Evolutionary conservation across 139 green algal species (phyloP).

Genomic region (Edaphochlamys debaryana): DNA sequence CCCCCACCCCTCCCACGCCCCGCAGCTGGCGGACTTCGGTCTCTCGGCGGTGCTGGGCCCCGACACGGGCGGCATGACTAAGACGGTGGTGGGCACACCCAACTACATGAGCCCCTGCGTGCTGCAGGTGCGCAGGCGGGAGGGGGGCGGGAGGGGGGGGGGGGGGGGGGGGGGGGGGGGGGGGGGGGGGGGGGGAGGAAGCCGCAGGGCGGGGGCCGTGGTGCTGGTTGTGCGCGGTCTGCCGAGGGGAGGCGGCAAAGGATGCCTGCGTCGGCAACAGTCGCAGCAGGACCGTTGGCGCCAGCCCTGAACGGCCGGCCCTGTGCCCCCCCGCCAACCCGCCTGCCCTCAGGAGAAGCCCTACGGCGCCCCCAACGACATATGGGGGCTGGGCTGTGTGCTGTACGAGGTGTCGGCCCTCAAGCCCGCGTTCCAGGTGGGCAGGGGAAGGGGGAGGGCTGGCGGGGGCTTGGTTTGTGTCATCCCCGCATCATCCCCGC

Average conservation of each 20-base stretch:
- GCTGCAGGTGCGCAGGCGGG: conserved; percentile 31
- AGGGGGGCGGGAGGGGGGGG: too few relatives aligned
- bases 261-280: too few relatives aligned
- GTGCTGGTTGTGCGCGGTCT: too few relatives aligned
- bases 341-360: neutral
- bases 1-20: too few relatives aligned
- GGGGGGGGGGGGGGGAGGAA: too few relatives aligned
- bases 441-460: neutral
- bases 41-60: conserved; percentile 9
- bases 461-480: neutral
- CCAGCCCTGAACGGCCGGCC: too few relatives aligned
- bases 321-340: too few relatives aligned
- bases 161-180: too few relatives aligned
- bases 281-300: too few relatives aligned
- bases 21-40: conserved; percentile 41
- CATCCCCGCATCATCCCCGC: neutral
- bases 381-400: conserved; percentile 58
- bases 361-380: conserved; percentile 2
- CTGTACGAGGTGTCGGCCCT: conserved; percentile 55
- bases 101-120: conserved; percentile 45
- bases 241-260: too few relatives aligned
- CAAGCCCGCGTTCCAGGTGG: conserved; percentile 54
- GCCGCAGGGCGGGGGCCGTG: too few relatives aligned
- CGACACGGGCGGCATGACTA: neutral
- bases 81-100: conserved; percentile 41